Conservation (phyloP, 164 flowering plant genomes). For the Kingdonia uniflora region DNA sequence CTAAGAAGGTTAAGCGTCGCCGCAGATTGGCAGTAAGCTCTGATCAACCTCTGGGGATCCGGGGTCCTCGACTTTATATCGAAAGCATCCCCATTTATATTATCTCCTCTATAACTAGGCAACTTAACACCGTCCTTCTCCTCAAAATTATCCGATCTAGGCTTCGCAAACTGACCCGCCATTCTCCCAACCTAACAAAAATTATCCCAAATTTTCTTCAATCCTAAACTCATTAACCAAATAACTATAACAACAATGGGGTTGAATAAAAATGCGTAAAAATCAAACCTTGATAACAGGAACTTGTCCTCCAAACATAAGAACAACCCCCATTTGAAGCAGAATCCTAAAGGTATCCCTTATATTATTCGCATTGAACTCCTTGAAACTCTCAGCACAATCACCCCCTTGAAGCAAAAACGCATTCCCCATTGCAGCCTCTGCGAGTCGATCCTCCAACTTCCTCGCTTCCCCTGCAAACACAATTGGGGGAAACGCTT, state of each 20-base stretch:
- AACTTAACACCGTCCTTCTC: constrained; percentile 19
- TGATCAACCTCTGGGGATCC: constrained; percentile 16
- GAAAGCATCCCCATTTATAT: constrained; percentile 21
- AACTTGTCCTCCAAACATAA: constrained; percentile 88
- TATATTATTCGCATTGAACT: constrained; percentile 78
- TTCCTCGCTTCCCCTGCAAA: constrained; percentile 85
- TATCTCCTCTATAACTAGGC: constrained; percentile 24
- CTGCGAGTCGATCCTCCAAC: constrained; percentile 60
- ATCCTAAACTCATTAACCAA: background rate
- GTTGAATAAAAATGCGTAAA: too few species aligned
- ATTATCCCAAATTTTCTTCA: background rate
- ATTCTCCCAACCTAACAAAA: constrained; percentile 18
- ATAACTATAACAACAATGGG: background rate
- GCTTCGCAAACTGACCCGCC: constrained; percentile 27
- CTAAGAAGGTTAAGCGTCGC: constrained; percentile 20
- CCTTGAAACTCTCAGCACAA: constrained; percentile 93
- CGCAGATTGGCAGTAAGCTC: constrained; percentile 15
- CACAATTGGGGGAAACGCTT: constrained; percentile 77
- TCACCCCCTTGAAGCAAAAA: constrained; percentile 85
- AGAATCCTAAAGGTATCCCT: constrained; percentile 80
- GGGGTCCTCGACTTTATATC: constrained; percentile 18
- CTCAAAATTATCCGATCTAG: constrained; percentile 20
- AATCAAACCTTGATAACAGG: constrained; percentile 64
- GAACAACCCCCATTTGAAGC: constrained; percentile 79
- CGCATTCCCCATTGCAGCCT: constrained; percentile 79